Conservation (phyloP, 2,329 filamentous ascomycete species). For the Samsoniella hepiali region DNA sequence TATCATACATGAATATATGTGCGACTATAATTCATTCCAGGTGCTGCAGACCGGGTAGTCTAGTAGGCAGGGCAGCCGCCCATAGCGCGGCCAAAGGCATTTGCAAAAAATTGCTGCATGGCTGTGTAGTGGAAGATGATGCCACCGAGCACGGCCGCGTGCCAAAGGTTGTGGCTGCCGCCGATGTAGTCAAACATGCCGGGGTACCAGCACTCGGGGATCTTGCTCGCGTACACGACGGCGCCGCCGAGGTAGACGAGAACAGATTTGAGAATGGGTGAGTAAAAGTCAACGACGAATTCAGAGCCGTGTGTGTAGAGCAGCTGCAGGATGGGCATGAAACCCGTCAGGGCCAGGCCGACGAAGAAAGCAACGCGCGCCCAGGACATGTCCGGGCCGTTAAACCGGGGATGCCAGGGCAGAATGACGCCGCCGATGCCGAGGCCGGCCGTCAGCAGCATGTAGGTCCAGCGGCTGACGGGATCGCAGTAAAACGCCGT, state of each 20-base stretch:
- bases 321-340: conserved; percentile 83
- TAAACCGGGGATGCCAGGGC: conserved; percentile 95
- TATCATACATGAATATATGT: neutral
- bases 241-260: conserved; percentile 83
- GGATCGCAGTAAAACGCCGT: conserved; percentile 99
- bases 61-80: conserved; percentile 55
- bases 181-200: conserved; percentile 94
- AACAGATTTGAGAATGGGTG: conserved; percentile 79
- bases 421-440: conserved; percentile 86
- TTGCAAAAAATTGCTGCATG: conserved; percentile 91
- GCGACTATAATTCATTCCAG: neutral
- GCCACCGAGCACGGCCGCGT: conserved; percentile 87
- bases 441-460: conserved; percentile 73
- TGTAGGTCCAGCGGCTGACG: conserved; percentile 79
- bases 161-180: conserved; percentile 96
- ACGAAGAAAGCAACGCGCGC: conserved; percentile 88
- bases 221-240: conserved; percentile 82
- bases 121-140: conserved; percentile 97
- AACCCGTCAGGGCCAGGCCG: conserved; percentile 80
- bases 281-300: conserved; percentile 88
- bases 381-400: conserved; percentile 89
- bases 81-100: conserved; percentile 67
- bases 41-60: neutral
- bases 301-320: conserved; percentile 70
- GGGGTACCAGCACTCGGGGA: conserved; percentile 89